phyloP scores from a whole-genome alignment of 148 eudicot species.

The Camellia lanceoleosa region DNA sequence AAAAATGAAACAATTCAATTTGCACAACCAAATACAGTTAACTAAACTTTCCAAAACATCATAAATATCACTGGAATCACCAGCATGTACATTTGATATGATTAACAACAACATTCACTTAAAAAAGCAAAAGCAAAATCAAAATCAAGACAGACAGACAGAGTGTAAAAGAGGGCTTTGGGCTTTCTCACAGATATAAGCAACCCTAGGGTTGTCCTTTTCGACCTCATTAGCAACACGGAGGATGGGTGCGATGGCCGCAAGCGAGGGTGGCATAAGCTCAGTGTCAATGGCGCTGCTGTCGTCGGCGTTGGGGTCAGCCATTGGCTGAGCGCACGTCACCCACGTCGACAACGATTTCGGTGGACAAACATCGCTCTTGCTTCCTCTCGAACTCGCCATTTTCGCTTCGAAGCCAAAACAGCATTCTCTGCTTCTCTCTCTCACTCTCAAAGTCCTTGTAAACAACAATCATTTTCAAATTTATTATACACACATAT shows the following conservation, averaged over 20 bases:
- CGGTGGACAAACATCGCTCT: constrained; percentile 35
- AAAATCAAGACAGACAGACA: neutral
- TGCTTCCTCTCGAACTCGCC: constrained; percentile 80
- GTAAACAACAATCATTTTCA: neutral
- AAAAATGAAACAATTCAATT: too few relatives aligned
- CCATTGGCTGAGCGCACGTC: constrained; percentile 43
- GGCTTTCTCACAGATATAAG: constrained; percentile 65
- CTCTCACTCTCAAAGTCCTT: neutral
- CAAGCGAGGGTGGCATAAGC: constrained; percentile 85
- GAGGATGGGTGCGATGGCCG: constrained; percentile 73
- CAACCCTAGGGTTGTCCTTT: constrained; percentile 72
- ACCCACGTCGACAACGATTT: constrained; percentile 46
- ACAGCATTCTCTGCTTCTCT: neutral
- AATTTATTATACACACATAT: neutral
- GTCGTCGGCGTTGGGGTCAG: constrained; percentile 33
- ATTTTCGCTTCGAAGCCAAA: constrained; percentile 13
- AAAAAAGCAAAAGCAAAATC: too few relatives aligned
- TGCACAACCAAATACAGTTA: too few relatives aligned
- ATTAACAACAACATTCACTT: neutral
- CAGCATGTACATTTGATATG: neutral
- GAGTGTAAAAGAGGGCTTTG: neutral
- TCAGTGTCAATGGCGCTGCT: constrained; percentile 64
- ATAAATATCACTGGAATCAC: too few relatives aligned
- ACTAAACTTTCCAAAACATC: too few relatives aligned
- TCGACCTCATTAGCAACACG: constrained; percentile 92